Percentiles rank a stretch among this genome's conserved stretches.
Evolutionary conservation across 2,329 filamentous ascomycete species (phyloP).

Genomic region (Arthroderma uncinatum): DNA sequence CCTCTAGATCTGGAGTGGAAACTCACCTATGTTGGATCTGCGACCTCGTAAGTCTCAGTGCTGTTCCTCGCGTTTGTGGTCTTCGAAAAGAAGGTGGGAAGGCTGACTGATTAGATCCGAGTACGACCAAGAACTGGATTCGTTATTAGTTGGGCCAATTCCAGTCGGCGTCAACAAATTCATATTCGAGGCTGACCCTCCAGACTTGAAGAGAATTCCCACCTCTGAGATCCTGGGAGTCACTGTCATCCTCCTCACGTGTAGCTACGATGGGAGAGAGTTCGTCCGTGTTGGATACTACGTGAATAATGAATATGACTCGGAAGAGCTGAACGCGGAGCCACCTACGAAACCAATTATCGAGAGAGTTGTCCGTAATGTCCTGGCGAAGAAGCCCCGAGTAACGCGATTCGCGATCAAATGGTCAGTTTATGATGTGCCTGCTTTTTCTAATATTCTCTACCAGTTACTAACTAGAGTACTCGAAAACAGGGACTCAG

Average conservation of each 20-base stretch:
- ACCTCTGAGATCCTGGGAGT: constrained; percentile 93
- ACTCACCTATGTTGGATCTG: constrained; percentile 95
- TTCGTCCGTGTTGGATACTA: constrained; percentile 99
- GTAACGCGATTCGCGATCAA: constrained; percentile 98
- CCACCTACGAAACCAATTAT: constrained; percentile 86
- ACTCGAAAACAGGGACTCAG: constrained; percentile 64
- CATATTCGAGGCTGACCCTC: constrained; percentile 88
- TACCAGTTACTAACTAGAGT: constrained; percentile 14
- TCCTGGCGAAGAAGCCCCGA: constrained; percentile 91
- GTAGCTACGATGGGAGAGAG: constrained; percentile 90
- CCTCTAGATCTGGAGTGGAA: constrained; percentile 92
- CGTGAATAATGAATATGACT: constrained; percentile 98
- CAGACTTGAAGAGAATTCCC: constrained; percentile 80
- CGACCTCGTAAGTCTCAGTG: constrained; percentile 64
- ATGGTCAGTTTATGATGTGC: constrained; percentile 53
- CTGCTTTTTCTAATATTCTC: background rate
- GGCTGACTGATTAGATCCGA: constrained; percentile 55
- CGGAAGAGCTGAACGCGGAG: constrained; percentile 75
- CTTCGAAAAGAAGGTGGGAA: background rate
- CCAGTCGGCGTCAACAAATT: constrained; percentile 98
- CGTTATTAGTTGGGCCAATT: constrained; percentile 91
- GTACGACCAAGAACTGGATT: constrained; percentile 97
- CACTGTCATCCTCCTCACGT: constrained; percentile 91
- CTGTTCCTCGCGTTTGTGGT: background rate
- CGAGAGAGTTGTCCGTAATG: constrained; percentile 82